These are phyloP conservation scores for Salix exigua DNA, from an alignment of 345 rosid genomes.

Conservation along the genomic window DNA sequence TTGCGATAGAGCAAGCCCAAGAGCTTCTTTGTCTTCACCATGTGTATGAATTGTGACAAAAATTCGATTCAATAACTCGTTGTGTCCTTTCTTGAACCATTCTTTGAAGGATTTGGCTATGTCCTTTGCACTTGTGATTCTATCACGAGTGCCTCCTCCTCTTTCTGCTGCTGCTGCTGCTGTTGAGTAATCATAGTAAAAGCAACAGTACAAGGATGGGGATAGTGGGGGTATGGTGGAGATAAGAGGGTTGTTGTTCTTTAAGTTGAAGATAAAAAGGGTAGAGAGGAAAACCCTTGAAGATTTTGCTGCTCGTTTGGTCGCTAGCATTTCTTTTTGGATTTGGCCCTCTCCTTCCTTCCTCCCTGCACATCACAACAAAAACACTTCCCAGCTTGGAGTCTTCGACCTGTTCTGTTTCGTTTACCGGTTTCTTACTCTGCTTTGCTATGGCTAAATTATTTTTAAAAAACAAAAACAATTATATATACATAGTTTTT, in stretches of 20 bases:
- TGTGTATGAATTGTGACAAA: conserved; percentile 33
- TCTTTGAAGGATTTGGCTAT: conserved; percentile 43
- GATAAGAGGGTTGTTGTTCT: not conserved
- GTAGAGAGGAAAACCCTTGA: not conserved
- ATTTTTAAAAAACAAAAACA: no score
- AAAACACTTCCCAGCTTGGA: no score
- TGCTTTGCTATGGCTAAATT: no score
- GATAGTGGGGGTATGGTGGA: not conserved
- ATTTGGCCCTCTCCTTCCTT: not conserved
- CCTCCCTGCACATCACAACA: not conserved
- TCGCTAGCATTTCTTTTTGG: conserved; percentile 2
- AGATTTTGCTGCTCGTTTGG: conserved; percentile 8
- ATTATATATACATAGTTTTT: no score
- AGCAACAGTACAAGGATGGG: not conserved
- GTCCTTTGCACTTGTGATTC: conserved; percentile 22
- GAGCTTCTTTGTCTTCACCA: conserved; percentile 23
- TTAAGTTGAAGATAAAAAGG: not conserved
- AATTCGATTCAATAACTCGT: conserved; percentile 34
- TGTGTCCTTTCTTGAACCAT: conserved; percentile 50
- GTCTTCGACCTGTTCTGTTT: no score
- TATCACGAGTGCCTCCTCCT: no score
- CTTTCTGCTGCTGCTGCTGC: not conserved
- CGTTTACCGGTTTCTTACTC: no score
- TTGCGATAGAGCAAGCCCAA: not conserved
- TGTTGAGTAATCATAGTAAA: not conserved